Evolutionary conservation across 2,329 filamentous ascomycete genomes (phyloP).

Genomic region (Biscogniauxia marginata): DNA sequence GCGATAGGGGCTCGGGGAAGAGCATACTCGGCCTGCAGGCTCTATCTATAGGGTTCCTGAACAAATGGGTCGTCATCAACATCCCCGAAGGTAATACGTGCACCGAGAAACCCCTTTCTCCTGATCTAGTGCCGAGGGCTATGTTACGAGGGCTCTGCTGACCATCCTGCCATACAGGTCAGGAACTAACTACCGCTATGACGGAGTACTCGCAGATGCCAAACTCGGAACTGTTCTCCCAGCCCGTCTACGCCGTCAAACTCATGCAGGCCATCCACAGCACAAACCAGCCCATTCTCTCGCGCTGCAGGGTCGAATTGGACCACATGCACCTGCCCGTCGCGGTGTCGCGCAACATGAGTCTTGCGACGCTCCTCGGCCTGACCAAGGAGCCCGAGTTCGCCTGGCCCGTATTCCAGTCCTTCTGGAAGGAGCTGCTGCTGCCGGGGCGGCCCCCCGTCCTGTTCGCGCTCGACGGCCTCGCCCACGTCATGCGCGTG

Average conservation of each 20-base stretch:
- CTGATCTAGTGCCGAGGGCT: not conserved
- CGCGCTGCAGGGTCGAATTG: slow-evolving; percentile 44
- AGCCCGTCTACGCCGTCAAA: slow-evolving; percentile 73
- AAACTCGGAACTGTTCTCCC: slow-evolving; percentile 66
- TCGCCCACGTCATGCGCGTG: slow-evolving; percentile 76
- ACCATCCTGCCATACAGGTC: slow-evolving; percentile 43
- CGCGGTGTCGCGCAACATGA: slow-evolving; percentile 55
- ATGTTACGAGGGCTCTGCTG: not conserved
- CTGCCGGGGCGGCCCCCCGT: slow-evolving; percentile 50
- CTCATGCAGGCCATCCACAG: slow-evolving; percentile 71
- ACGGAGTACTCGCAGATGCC: slow-evolving; percentile 76
- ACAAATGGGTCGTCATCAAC: slow-evolving; percentile 85
- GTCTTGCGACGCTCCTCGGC: slow-evolving; percentile 66
- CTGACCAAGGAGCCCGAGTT: slow-evolving; percentile 73
- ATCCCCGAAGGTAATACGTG: slow-evolving; percentile 77
- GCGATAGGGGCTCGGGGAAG: slow-evolving; percentile 77
- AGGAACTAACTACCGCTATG: slow-evolving; percentile 76
- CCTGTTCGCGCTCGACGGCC: slow-evolving; percentile 74
- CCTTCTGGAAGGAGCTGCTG: slow-evolving; percentile 78
- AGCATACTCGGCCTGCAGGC: slow-evolving; percentile 83
- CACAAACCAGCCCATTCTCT: slow-evolving; percentile 69
- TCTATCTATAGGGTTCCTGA: slow-evolving; percentile 75
- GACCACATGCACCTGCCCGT: slow-evolving; percentile 60
- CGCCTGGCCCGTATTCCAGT: slow-evolving; percentile 77
- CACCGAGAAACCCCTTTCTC: slow-evolving; percentile 22